Base-by-base conservation (phyloP, 148 eudicot genomes). In the Amaranthus cruentus region DNA sequence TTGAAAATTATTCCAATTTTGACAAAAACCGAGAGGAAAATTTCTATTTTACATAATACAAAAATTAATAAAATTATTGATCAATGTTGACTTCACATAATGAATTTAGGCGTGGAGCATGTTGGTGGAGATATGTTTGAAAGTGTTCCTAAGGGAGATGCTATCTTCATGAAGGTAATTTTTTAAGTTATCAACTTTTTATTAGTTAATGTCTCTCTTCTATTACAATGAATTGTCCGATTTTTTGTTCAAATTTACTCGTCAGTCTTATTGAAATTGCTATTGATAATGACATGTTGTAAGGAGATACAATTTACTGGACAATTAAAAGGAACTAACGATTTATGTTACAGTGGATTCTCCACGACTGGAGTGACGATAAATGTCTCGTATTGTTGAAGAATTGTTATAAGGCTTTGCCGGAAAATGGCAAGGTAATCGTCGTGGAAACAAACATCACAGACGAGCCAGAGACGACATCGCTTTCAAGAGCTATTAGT, bases 361-460 rank as follows among this genome's bases (percentile, higher is more conserved):
- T 82, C 9, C 87, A 87, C 51, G 78, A 76, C 14, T 87, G 87
- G 87, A 74, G 78, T 21, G 87, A 84, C 53, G 81, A 84, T 1
- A 70, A 74, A 63, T 84, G 87, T 82, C 18, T 82, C 28, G 80
- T 47, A 58, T 13, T 84, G 59, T 68, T 87, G 63, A 82, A 66
- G 77, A 87, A 78, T 49, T 87, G 84, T 60, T 72, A 78, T 73
- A 70, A 75, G 70, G 80, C 87, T 0, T 64, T 87, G 62, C 80
- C 82, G 6, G 71, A 82, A 0, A 70, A 78, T 9, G 87, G 86
- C 2, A 87, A 82, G 81, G 83, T 87, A 12, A 87, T 87, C 28
- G 72, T 79, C 15, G 80, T 83, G 28, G 83, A 83, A 13, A 21
- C 77, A 15, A 75, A 70, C 44, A 51, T 86, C 65, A 51, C 82